Percentiles rank a stretch among this genome's conserved stretches.
These are phyloP conservation scores for Suhomyces sp. DNA, from an alignment of 805 yeast genomes.

Conservation along the genomic window DNA sequence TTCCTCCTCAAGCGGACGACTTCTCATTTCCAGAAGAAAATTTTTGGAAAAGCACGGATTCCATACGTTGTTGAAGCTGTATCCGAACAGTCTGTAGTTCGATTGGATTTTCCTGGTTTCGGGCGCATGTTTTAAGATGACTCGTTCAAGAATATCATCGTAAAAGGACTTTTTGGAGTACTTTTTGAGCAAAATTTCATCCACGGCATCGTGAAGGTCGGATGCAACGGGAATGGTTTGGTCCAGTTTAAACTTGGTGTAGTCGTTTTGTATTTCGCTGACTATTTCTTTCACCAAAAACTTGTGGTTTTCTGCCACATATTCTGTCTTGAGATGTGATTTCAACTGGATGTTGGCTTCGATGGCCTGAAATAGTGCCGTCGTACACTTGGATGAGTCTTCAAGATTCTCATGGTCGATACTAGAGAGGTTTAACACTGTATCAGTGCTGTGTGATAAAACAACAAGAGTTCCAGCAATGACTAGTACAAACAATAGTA, in stretches of 20 bases:
- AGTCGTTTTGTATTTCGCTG: neutral
- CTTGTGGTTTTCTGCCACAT: neutral
- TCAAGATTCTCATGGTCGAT: neutral
- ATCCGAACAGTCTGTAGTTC: constrained; percentile 5
- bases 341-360: constrained; percentile 1
- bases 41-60: constrained; percentile 9
- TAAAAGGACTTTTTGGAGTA: constrained; percentile 8
- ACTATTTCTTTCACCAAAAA: neutral
- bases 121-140: constrained; percentile 9
- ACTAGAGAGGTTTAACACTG: neutral
- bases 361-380: constrained; percentile 4
- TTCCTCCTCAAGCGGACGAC: constrained; percentile 6
- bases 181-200: constrained; percentile 3
- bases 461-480: neutral
- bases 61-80: constrained; percentile 8
- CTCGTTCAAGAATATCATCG: constrained; percentile 7
- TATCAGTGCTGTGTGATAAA: neutral
- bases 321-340: constrained; percentile 2
- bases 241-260: neutral
- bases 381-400: constrained; percentile 5
- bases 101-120: neutral
- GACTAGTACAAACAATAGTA: neutral
- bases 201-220: constrained; percentile 1
- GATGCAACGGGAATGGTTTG: neutral
- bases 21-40: constrained; percentile 3